Conservation (phyloP, 495 filamentous ascomycete genomes). For the Xylaria palmicola region DNA sequence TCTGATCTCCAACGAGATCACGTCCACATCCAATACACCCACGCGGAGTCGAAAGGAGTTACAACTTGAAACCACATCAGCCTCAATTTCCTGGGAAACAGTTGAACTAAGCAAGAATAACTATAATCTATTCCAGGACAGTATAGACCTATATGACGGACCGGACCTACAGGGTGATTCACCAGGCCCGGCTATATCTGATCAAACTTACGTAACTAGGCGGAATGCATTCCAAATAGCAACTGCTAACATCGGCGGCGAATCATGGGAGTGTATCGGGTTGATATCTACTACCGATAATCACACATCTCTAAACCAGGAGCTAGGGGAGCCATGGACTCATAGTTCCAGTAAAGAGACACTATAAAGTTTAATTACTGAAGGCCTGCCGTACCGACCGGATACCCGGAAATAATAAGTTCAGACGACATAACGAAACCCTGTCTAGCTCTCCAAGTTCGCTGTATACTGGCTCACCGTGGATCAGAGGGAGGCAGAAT, state of each 20-base stretch:
- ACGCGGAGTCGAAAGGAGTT: not conserved
- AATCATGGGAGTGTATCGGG: slow-evolving; percentile 20
- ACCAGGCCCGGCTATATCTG: slow-evolving; percentile 30
- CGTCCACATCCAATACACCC: not conserved
- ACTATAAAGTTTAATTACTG: too few species aligned
- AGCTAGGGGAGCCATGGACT: slow-evolving; percentile 19
- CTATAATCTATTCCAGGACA: slow-evolving; percentile 5
- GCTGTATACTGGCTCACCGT: too few species aligned
- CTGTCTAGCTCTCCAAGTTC: too few species aligned
- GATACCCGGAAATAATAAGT: too few species aligned
- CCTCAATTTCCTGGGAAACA: not conserved
- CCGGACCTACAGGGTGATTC: slow-evolving; percentile 22
- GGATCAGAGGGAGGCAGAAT: too few species aligned
- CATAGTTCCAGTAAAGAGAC: too few species aligned
- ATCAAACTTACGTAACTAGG: slow-evolving; percentile 29
- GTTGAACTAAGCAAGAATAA: not conserved
- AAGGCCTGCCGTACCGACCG: too few species aligned
- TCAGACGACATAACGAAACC: too few species aligned
- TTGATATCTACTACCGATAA: slow-evolving; percentile 41
- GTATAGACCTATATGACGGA: not conserved
- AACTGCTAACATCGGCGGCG: slow-evolving; percentile 26
- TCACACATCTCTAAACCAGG: slow-evolving; percentile 33
- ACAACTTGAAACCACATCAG: not conserved
- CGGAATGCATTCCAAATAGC: slow-evolving; percentile 29
- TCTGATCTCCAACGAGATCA: not conserved